Base-by-base conservation (phyloP, 495 filamentous ascomycete species). In the Parmelia sp. region DNA sequence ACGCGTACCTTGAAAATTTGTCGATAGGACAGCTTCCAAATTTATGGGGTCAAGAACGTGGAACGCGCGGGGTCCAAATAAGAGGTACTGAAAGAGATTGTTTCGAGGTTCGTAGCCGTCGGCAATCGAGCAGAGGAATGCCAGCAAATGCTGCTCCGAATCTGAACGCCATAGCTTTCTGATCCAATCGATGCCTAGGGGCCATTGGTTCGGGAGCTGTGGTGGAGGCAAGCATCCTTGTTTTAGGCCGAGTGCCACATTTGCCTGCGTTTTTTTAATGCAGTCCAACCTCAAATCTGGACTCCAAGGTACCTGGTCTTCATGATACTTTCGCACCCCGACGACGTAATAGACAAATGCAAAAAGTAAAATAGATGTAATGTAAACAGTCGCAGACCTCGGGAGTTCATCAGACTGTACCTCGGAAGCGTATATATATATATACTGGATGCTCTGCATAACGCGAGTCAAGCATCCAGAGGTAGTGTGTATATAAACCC, bases 131-230 rank as follows among this genome's bases (percentile, higher is more conserved):
- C 71, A 70, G 40, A 70, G 69, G 23, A 73, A 65, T 45, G 72
- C 72, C 25, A 74, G 61, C 25, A 75, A 37, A 29, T 64, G 62
- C 27, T 65, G 66, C 36, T 75, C 70, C 4, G 63, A 42, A 57
- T 73, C 68, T 27, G 70, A 70, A 31, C 35, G 57, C 49, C 66
- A 75, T n/a, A 73, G 70, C 49, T 71, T 67, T 63, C 66, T 64
- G 33, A 76, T 42, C 57, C 75, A 68, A 62, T 78, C 76, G 10
- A 77, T 62, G n/a, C 73, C 76, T 10, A 77, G 55, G 23, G 72
- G 75, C 64, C 68, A 66, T 63, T 67, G 58, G 61, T 74, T 76
- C 59, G 49, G 67, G 12, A 76, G 69, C 33, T 66, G 61, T 19
- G 73, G 69, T 33, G 71, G 67, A 29, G 64, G 69, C 31, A 68